Base-by-base conservation (phyloP, 306 rosid species). In the Bauhinia variegata region DNA sequence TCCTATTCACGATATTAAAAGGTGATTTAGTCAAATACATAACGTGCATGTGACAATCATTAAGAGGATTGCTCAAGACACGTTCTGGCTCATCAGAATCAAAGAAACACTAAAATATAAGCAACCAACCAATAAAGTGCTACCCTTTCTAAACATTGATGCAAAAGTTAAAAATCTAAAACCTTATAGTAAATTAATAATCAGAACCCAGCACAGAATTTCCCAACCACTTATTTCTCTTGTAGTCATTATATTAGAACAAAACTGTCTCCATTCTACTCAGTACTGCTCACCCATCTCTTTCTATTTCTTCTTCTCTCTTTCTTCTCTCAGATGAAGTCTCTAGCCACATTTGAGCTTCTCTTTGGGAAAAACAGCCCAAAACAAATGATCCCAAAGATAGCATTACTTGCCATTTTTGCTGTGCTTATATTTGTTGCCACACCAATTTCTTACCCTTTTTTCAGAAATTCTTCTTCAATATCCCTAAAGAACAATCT, bases 401-500 rank as follows among this genome's bases (percentile, higher is more conserved):
- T 85, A 30, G 72, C 85, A 5, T 38, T 78, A 1, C 63, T 87
- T 0, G 78, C 85, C 56, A 63, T 87, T 6, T 80, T 82, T 19
- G 82, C 85, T 23, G 65, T 87, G 31, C 72, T 85, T 31, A 57
- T 87, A 5, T 82, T 86, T 58, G 76, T 84, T 0, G 30, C 81
- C 52, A 76, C 79, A 7, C 91, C 91, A 15, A 51, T 88, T 2
- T 84, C 72, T 1, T 81, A 74, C 67, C 85, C 92, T 3, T 56
- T 86, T 11, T 57, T 83, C 9, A 52, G 80, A 65, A 38, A 56
- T 63, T 68, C 78, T 47, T 64, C 88, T 28, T 72, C 84, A n/a
- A n/a, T n/a, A 5, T 47, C 78, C 33, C 13, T 75, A n/a, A 56
- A 68, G 30, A 68, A 54, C 13, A 54, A 44, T 53, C 8, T 18